Base-by-base conservation (phyloP, 2,329 filamentous ascomycete genomes). In the Keithomyces neogunnii region DNA sequence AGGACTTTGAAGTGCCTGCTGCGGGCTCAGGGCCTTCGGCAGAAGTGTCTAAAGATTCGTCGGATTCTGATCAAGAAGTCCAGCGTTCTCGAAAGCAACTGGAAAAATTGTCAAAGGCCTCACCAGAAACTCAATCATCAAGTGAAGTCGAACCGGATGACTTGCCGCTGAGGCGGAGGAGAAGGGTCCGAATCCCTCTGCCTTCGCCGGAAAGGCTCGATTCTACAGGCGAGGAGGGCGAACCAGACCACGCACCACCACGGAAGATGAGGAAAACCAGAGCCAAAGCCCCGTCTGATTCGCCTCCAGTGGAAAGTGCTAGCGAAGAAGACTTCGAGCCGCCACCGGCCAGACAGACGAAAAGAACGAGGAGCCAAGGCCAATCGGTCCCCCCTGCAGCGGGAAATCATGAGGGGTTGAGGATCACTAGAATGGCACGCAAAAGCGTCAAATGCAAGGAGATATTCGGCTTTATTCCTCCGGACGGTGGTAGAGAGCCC, bases 361-460 rank as follows among this genome's bases (percentile, higher is more conserved):
- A 36, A 26, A 44, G 44, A 26, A 33, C 28, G 10, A 39, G 35
- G 33, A 33, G n/a, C 7, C 33, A 48, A 30, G 29, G 43, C 3
- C n/a, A 45, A 9, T 4, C 26, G 11, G 44, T 47, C 4, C 13
- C 19, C 3, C n/a, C 36, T 13, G 28, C 3, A 11, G 28, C 32
- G 30, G 32, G 45, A 26, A 26, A 38, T 42, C 4, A 32, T 3
- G n/a, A 36, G 28, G 43, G n/a, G 32, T 48, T 8, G n/a, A 42
- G 46, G 26, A 64, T 76, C 19, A 65, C 66, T 1, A 69, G 61
- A 42, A 62, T 76, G 52, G 60, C 65, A 29, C 67, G 69, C 28
- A 74, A 69, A 56, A 69, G 70, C 42, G 62, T 76, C 44, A 73
- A 68, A 53, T 75, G 74, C 58, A 72, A 63, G 54, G 74, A 76